Evolutionary conservation across 2,329 filamentous ascomycete genomes (phyloP), one percentile per base, ranked within the genome.

Genomic region (Ceratocystis alfenasii): DNA sequence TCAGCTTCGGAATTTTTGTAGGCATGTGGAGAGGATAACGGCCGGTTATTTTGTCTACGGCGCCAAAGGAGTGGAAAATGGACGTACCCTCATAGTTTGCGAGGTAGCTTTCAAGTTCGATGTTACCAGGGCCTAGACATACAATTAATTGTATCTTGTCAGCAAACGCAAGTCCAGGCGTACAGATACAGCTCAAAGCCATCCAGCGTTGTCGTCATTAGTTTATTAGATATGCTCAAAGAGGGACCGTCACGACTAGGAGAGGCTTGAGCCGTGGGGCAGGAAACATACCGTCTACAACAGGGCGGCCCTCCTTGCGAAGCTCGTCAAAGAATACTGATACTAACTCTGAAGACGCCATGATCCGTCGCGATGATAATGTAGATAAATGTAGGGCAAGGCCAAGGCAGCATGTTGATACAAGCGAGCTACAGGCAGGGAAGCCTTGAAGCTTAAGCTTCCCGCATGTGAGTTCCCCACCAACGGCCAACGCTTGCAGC

Each of bases 71-170:
- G 46, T n/a, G 46, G 17, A 4, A 22, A 48, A 10, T n/a, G n/a
- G 20, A 48, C 78, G 59, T 76, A 92, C 92, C 90, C 73, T 80
- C 81, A 76, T 97, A 99, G 73, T 96, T 95, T 70, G 87, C 82
- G 62, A 96, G 88, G 75, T 96, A 97, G 46, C 88, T 84, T 68
- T 96, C 90, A 53, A 99, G 82, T 72, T 97, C 94, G 70, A 97
- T 87, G 73, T 93, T 96, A 8, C 93, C 92, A 5, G 83, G 76
- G 61, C 90, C 89, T 93, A 64, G 46, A 36, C 53, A 57, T 45
- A 50, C 50, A 20, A 6, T 68, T 72, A 20, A 6, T 68, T 72
- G 36, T 53, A 5, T 8, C 8, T 7, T 10, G 48, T 53, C 25
- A 53, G 48, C 8, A 53, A 53, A 25, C 4, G 20, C 15, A 28